Evolutionary conservation across 495 filamentous ascomycete species (phyloP).

Genomic region (Coniosporium apollinis): DNA sequence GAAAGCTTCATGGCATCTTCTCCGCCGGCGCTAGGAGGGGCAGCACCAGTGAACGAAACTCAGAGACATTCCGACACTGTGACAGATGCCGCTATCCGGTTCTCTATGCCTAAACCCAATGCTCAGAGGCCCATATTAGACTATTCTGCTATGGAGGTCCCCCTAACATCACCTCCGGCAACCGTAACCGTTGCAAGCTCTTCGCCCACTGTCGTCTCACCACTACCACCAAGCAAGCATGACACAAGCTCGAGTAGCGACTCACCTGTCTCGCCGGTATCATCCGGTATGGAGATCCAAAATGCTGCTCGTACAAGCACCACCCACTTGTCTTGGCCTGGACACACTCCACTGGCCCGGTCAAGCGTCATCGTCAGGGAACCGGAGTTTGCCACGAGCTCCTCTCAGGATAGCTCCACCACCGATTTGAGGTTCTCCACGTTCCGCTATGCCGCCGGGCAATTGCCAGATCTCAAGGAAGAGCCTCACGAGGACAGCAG

Average conservation of each 20-base stretch:
- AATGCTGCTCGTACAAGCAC: neutral
- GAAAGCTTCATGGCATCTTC: neutral
- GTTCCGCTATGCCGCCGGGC: conserved; percentile 9
- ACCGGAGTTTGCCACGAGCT: conserved; percentile 3
- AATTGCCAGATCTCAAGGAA: conserved; percentile 23
- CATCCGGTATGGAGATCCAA: too few species aligned
- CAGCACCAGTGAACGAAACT: neutral
- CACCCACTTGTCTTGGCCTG: neutral
- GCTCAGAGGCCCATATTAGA: neutral
- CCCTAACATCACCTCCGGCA: neutral
- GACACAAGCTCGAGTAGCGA: neutral
- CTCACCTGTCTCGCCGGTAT: too few species aligned
- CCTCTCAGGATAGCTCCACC: conserved; percentile 7
- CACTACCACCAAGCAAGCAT: neutral
- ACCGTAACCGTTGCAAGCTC: neutral
- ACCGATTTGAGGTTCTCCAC: conserved; percentile 10
- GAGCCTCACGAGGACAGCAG: conserved; percentile 24
- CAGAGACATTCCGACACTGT: conserved; percentile 7
- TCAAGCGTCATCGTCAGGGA: neutral
- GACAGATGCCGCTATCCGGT: conserved; percentile 14
- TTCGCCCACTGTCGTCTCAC: neutral
- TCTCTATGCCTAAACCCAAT: conserved; percentile 8
- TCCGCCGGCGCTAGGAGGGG: neutral
- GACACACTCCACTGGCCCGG: neutral
- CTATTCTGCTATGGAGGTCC: neutral